Evolutionary conservation across 495 filamentous ascomycete genomes (phyloP).

Genomic region (Elaphomyces granulatus): DNA sequence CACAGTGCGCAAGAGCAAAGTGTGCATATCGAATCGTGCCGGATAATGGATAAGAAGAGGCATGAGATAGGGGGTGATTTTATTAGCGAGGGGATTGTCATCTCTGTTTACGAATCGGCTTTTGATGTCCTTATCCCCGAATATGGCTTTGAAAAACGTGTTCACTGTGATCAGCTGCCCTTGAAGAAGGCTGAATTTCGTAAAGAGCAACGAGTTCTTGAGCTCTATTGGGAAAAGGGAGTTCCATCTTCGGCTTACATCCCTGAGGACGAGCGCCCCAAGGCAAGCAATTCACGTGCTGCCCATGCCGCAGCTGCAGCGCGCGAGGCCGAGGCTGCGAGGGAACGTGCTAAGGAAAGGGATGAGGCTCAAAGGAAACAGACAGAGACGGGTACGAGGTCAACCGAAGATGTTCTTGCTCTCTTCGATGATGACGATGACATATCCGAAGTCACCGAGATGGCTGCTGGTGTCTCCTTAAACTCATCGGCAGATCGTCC

Average conservation of each 20-base stretch:
- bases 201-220: constrained; percentile 82
- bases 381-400: constrained; percentile 84
- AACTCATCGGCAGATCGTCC: constrained; percentile 55
- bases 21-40: constrained; percentile 94
- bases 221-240: constrained; percentile 99
- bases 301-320: constrained; percentile 63
- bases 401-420: constrained; percentile 78
- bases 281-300: constrained; percentile 43
- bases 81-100: constrained; percentile 90
- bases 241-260: constrained; percentile 92
- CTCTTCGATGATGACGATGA: constrained; percentile 92
- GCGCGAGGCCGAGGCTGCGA: constrained; percentile 64
- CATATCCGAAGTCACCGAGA: constrained; percentile 70
- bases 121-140: constrained; percentile 98
- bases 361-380: constrained; percentile 81
- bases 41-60: constrained; percentile 79
- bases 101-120: constrained; percentile 96
- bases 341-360: constrained; percentile 60
- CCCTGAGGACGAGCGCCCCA: constrained; percentile 90
- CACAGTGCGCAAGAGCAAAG: constrained; percentile 97
- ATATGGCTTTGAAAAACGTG: constrained; percentile 97
- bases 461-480: constrained; percentile 74
- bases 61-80: constrained; percentile 78
- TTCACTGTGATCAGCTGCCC: constrained; percentile 95
- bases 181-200: constrained; percentile 97